These are phyloP conservation scores for Brettanomyces bruxellensis DNA, from an alignment of 805 yeast species.

Conservation along the genomic window DNA sequence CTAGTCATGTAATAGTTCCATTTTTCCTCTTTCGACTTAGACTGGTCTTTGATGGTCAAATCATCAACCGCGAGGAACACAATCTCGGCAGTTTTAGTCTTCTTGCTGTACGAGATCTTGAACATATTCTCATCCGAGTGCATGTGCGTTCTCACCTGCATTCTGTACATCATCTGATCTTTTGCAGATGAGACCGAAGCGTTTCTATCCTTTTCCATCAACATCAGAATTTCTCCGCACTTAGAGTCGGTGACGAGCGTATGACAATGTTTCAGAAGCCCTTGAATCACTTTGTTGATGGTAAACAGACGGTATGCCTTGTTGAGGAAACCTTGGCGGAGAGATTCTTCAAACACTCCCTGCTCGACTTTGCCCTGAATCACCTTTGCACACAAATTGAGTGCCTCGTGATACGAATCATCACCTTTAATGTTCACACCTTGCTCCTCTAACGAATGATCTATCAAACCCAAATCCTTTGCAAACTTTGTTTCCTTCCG, in stretches of 20 bases:
- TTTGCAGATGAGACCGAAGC: slow-evolving; percentile 60
- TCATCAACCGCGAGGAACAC: slow-evolving; percentile 86
- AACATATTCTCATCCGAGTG: slow-evolving; percentile 83
- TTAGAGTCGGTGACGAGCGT: slow-evolving; percentile 69
- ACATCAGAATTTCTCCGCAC: slow-evolving; percentile 68
- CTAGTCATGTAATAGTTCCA: slow-evolving; percentile 94
- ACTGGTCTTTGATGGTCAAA: slow-evolving; percentile 62
- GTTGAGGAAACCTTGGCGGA: slow-evolving; percentile 91
- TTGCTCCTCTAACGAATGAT: slow-evolving; percentile 73
- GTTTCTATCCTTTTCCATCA: slow-evolving; percentile 77
- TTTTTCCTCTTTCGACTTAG: slow-evolving; percentile 60
- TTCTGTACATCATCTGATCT: slow-evolving; percentile 83
- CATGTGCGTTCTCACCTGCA: slow-evolving; percentile 78
- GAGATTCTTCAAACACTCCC: slow-evolving; percentile 88
- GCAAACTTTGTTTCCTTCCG: slow-evolving; percentile 71
- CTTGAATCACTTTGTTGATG: slow-evolving; percentile 83
- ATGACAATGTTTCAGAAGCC: slow-evolving; percentile 80
- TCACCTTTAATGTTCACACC: slow-evolving; percentile 64
- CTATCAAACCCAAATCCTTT: slow-evolving; percentile 70
- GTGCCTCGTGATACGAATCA: slow-evolving; percentile 70
- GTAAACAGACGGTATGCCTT: slow-evolving; percentile 90
- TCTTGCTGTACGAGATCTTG: slow-evolving; percentile 64
- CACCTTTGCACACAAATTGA: slow-evolving; percentile 61
- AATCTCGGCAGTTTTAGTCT: slow-evolving; percentile 45
- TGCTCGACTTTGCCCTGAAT: slow-evolving; percentile 90